Conservation (phyloP, 768 basidiomycete species). For the Rhodocollybia butyracea region DNA sequence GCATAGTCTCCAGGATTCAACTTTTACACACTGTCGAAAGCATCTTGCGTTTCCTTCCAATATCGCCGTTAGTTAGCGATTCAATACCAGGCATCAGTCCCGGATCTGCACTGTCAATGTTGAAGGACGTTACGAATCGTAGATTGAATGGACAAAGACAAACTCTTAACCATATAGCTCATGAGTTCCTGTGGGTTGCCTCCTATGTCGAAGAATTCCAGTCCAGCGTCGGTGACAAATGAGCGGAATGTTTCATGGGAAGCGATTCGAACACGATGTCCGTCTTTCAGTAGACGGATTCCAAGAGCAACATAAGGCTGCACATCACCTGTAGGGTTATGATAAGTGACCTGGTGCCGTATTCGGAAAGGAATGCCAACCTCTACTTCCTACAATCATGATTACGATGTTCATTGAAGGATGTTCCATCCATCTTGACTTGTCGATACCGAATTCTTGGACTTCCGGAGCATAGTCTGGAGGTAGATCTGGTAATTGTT, state of each 20-base stretch:
- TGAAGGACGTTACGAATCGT: neutral
- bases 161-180: constrained; percentile 74
- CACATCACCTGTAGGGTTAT: constrained; percentile 46
- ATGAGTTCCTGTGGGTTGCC: constrained; percentile 64
- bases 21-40: constrained; percentile 35
- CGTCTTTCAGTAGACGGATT: constrained; percentile 41
- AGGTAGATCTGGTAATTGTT: constrained; percentile 48
- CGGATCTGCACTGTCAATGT: constrained; percentile 39
- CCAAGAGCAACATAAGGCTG: constrained; percentile 65
- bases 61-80: constrained; percentile 59
- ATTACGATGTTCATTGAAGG: constrained; percentile 56
- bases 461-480: constrained; percentile 41
- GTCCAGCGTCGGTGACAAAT: constrained; percentile 46
- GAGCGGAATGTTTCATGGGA: constrained; percentile 58
- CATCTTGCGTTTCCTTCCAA: constrained; percentile 56
- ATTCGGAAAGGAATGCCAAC: constrained; percentile 26
- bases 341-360: neutral
- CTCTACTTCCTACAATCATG: constrained; percentile 66
- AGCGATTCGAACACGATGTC: constrained; percentile 59
- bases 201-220: constrained; percentile 61
- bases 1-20: neutral
- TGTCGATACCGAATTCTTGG: constrained; percentile 47
- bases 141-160: constrained; percentile 13
- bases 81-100: constrained; percentile 59
- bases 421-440: constrained; percentile 29